phyloP scores from a whole-genome alignment of 768 basidiomycete species.

The Lanmaoa pseudosensibilis region DNA sequence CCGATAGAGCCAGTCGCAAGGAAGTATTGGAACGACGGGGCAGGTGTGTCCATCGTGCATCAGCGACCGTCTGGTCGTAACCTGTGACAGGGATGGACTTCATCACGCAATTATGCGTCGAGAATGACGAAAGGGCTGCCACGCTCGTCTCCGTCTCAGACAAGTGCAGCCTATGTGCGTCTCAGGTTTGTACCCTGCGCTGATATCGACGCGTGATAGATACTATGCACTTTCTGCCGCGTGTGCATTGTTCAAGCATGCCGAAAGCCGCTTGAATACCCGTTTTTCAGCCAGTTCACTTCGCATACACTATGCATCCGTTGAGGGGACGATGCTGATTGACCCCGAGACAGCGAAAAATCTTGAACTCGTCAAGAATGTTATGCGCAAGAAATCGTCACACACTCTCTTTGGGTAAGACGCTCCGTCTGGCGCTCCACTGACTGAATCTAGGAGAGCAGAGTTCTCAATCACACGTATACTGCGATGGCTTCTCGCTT shows the following conservation, averaged over 20 bases:
- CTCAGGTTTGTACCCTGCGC: not conserved
- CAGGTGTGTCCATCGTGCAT: slow-evolving; percentile 44
- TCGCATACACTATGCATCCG: slow-evolving; percentile 71
- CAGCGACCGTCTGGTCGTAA: not conserved
- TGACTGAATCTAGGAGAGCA: slow-evolving; percentile 26
- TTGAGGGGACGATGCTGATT: slow-evolving; percentile 94
- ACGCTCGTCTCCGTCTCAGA: slow-evolving; percentile 75
- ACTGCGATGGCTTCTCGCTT: slow-evolving; percentile 90
- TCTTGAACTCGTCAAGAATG: slow-evolving; percentile 85
- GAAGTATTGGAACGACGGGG: slow-evolving; percentile 83
- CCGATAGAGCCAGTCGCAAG: slow-evolving; percentile 70
- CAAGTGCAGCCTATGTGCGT: slow-evolving; percentile 59
- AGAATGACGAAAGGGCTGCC: slow-evolving; percentile 80
- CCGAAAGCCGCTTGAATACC: slow-evolving; percentile 66
- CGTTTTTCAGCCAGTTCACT: slow-evolving; percentile 71
- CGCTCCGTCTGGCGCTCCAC: not conserved
- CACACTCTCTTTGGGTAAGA: slow-evolving; percentile 79
- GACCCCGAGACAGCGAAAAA: slow-evolving; percentile 87
- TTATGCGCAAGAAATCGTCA: slow-evolving; percentile 58
- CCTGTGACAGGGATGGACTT: slow-evolving; percentile 66
- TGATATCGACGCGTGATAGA: slow-evolving; percentile 40
- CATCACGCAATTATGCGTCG: slow-evolving; percentile 70
- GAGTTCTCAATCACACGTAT: slow-evolving; percentile 75
- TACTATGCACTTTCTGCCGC: slow-evolving; percentile 87
- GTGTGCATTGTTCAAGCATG: slow-evolving; percentile 85